phyloP scores from a whole-genome alignment of 2,329 filamentous ascomycete species.

The Chrysoporthe puriensis region DNA sequence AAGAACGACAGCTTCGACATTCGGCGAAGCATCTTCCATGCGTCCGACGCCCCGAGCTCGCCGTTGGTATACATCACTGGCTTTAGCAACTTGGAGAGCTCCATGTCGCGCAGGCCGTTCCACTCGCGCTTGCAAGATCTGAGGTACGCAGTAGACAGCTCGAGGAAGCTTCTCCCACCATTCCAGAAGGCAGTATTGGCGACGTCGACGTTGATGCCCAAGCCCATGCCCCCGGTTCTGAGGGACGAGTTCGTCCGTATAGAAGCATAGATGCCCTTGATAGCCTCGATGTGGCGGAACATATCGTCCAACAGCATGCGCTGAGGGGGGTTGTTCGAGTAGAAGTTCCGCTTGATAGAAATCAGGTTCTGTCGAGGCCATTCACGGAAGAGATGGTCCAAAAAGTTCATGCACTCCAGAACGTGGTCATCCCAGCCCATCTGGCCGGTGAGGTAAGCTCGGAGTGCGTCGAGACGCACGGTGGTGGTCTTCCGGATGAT shows the following conservation, averaged over 20 bases:
- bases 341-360: slow-evolving; percentile 83
- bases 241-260: slow-evolving; percentile 69
- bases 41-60: slow-evolving; percentile 46
- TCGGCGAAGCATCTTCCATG: slow-evolving; percentile 58
- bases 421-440: slow-evolving; percentile 67
- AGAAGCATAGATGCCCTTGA: slow-evolving; percentile 88
- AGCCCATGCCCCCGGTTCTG: slow-evolving; percentile 54
- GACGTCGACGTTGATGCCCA: slow-evolving; percentile 88
- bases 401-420: slow-evolving; percentile 80
- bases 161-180: slow-evolving; percentile 42
- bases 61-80: slow-evolving; percentile 18
- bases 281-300: slow-evolving; percentile 61
- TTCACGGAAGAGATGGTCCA: slow-evolving; percentile 87
- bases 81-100: slow-evolving; percentile 6
- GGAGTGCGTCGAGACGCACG: slow-evolving; percentile 69
- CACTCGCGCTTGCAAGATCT: slow-evolving; percentile 33
- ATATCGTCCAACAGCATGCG: slow-evolving; percentile 58
- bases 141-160: slow-evolving; percentile 40
- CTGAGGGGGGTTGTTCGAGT: slow-evolving; percentile 54
- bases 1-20: slow-evolving; percentile 60
- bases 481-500: slow-evolving; percentile 66
- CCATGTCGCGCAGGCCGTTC: slow-evolving; percentile 16
- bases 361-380: slow-evolving; percentile 70
- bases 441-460: slow-evolving; percentile 66
- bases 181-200: slow-evolving; percentile 90